Evolutionary conservation across 441 rosid species (phyloP).

Genomic region (Pelargonium australe): DNA sequence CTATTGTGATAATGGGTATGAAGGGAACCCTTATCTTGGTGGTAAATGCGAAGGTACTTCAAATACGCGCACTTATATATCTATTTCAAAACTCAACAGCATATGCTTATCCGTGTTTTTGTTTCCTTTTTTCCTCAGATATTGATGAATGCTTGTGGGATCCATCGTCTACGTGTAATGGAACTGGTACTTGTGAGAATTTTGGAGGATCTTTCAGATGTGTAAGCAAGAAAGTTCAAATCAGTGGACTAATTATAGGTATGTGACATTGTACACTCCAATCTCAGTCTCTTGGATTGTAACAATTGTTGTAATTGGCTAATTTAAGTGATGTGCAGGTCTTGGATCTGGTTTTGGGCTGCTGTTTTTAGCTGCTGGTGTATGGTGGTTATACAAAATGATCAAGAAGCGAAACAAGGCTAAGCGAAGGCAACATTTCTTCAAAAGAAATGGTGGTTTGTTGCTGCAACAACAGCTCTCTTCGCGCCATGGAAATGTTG

Average conservation of each 20-base stretch:
- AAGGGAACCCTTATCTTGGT: constrained; percentile 1
- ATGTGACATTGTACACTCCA: not conserved
- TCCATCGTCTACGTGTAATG: not conserved
- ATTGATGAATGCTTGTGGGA: not conserved
- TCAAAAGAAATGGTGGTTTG: constrained; percentile 3
- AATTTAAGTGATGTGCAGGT: not conserved
- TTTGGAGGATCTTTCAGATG: constrained; percentile 6
- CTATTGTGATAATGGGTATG: constrained; percentile 1
- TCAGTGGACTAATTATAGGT: not conserved
- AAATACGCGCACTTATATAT: no score
- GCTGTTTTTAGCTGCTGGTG: not conserved
- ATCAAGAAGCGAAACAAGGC: constrained; percentile 4
- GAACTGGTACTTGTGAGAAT: not conserved
- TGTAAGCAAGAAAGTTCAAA: not conserved
- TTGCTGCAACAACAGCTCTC: not conserved
- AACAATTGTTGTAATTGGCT: no score
- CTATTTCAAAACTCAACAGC: no score
- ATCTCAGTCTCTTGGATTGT: no score
- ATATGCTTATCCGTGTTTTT: not conserved
- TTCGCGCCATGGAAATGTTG: not conserved
- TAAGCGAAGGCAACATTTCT: not conserved
- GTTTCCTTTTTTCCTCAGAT: not conserved
- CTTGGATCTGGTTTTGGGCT: not conserved
- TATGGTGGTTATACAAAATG: not conserved
- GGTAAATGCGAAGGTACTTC: not conserved